Conservation (phyloP, 2,329 filamentous ascomycete genomes). For the Fonsecaea nubica region DNA sequence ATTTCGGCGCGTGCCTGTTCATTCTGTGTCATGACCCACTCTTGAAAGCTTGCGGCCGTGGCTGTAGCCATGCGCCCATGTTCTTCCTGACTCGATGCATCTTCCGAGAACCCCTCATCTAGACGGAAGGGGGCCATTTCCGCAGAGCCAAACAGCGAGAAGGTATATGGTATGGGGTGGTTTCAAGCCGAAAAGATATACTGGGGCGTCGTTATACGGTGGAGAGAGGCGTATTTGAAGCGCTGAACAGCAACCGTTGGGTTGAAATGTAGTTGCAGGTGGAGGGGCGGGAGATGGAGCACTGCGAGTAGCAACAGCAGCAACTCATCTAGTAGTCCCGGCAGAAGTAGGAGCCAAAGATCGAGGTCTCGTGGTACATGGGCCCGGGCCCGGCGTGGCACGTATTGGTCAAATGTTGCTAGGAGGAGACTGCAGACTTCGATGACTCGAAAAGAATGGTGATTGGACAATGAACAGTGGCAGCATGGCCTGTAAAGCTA, state of each 20-base stretch:
- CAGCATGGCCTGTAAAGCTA: not conserved
- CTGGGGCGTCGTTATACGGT: constrained; percentile 1
- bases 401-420: not conserved
- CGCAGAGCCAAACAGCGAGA: constrained; percentile 23
- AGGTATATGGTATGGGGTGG: constrained; percentile 16
- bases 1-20: constrained; percentile 70
- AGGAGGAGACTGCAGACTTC: not conserved
- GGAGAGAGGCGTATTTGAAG: not conserved
- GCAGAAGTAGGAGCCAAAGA: not conserved
- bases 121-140: constrained; percentile 59
- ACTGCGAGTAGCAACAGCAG: not conserved
- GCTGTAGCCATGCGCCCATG: constrained; percentile 47
- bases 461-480: not conserved
- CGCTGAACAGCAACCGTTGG: not conserved
- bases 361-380: constrained; percentile 2
- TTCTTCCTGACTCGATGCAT: constrained; percentile 55
- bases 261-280: not conserved
- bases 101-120: constrained; percentile 88
- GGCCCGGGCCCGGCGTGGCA: not conserved
- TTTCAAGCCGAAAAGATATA: constrained; percentile 20
- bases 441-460: constrained; percentile 2
- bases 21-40: constrained; percentile 61
- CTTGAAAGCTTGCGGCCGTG: constrained; percentile 56
- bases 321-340: not conserved
- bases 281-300: not conserved